Base-by-base conservation (phyloP, 108 stramenopile genomes). In the Discostella pseudostelligera region DNA sequence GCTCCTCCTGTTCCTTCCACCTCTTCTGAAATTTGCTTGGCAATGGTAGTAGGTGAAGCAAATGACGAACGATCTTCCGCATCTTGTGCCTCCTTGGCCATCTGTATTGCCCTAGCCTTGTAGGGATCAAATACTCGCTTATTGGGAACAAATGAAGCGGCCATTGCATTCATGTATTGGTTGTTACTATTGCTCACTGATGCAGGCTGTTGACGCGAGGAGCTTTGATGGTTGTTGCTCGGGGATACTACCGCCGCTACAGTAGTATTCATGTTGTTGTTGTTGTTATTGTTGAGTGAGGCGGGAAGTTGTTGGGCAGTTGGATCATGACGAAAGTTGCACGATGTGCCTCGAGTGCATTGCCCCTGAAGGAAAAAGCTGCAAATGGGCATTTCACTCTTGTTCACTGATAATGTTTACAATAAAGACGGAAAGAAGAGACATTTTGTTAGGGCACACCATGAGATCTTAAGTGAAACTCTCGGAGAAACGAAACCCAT, bases 311-410 rank as follows among this genome's bases (percentile, higher is more conserved):
- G n/a, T n/a, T n/a, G n/a, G n/a, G 25, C 22, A 2, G 50, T 54
- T 11, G 71, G 56, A 48, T 86, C 87, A 66, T 88, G 87, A 28
- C 83, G 79, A 81, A 87, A 90, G 8, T 84, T 81, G 61, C 87
- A 88, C 8, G 65, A 57, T 17, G 65, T 56, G 29, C 85, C 89
- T 4, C 89, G 79, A 49, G 74, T 83, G 68, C 89, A 88, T 70
- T 77, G 70, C 16, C 87, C 87, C 54, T 66, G 70, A 24, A 81
- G 72, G 71, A 68, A 87, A 68, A 87, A 88, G 43, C 78, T 53
- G 74, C 87, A 88, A 19, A 87, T 40, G 13, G 65, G 58, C 51
- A 55, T 67, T 16, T 62, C 65, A 26, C 17, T 22, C 13, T 47
- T 39, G 47, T 13, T 28, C 25, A 62, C 47, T 14, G 26, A 32